Base-by-base conservation (phyloP, 2,329 filamentous ascomycete species). In the Fusarium pseudocircinatum region DNA sequence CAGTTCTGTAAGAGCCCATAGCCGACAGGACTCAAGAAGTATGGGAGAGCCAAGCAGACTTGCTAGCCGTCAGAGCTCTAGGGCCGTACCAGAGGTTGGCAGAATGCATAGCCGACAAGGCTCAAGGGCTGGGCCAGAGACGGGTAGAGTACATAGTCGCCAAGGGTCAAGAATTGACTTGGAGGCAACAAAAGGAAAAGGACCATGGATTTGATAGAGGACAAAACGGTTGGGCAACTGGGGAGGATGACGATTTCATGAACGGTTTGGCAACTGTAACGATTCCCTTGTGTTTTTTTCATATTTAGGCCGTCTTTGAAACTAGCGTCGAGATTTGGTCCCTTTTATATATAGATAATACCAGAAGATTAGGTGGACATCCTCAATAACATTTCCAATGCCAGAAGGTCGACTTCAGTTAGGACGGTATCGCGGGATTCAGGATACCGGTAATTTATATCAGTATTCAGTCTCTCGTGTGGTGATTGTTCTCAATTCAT, bases 1-100 rank as follows among this genome's bases (percentile, higher is more conserved):
- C 52, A 76, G 69, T 39, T 77, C 75, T 14, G 61, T 53, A 18
- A 64, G 52, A 12, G 58, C 62, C 13, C 73, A 77, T 44, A 76
- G 74, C 28, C 73, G 70, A 13, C 66, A 70, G 46, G 66, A 54
- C 42, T 70, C 67, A 46, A 46, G 46, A 49, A 53, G 12, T 57
- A 64, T 70, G 39, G 64, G 64, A 28, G 63, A 67, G 22, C 26
- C 65, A n/a, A 60, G 63, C 63, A 67, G 62, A 13, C n/a, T 52
- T 57, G 71, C 75, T 47, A 77, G 75, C 32, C 71, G 72, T 26
- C 67, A 70, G 20, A 56, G 54, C 42, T 70, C 66, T 32, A 61
- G 47, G 40, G 37, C n/a, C 32, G 36, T 49, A n/a, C 63, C 46
- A n/a, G 64, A 59, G 16, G 43, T 46, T 61, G 65, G 53, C 24